Evolutionary conservation across 108 stramenopile species (phyloP), one percentile per base, ranked within the genome.

Genomic region (Mayamaea pseudoterrestris): DNA sequence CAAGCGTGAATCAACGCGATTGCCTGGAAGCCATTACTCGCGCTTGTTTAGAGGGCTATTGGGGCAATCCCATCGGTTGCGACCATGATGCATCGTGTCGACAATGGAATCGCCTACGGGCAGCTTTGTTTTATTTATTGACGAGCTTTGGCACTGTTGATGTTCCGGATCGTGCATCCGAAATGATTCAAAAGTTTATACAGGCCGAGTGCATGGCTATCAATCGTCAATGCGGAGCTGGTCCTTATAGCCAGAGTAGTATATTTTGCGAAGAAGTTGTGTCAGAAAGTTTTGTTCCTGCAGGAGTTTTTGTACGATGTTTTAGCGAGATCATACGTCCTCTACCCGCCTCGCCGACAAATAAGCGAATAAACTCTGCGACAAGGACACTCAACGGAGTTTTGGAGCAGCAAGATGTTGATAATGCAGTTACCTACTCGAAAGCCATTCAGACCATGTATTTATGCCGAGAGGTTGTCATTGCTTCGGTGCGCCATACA

Each of bases 41-140:
- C 18, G 20, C 37, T 4, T 39, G 37, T 8, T 18, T 39, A 8
- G 8, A 14, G 16, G 37, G 37, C 5, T 39, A 39, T 20, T n/a
- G n/a, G n/a, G n/a, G n/a, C n/a, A n/a, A n/a, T n/a, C n/a, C n/a
- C n/a, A n/a, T n/a, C n/a, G n/a, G n/a, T n/a, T n/a, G n/a, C n/a
- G n/a, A n/a, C n/a, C n/a, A n/a, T n/a, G n/a, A n/a, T n/a, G n/a
- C n/a, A n/a, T n/a, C 22, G 12, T 23, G 48, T 37, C 2, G 39
- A 18, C 51, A 84, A 54, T 89, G 87, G 87, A 83, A 75, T 31
- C 56, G 87, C 22, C 49, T 85, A 32, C 60, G 83, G 45, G 83
- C 75, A 14, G 76, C 70, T 5, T 44, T 68, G 0, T 55, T 71
- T 36, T 42, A 60, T 6, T 24, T 85, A 7, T 47, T 90, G 12